Evolutionary conservation across 768 basidiomycete genomes (phyloP).

Genomic region (Termitomyces sp.): DNA sequence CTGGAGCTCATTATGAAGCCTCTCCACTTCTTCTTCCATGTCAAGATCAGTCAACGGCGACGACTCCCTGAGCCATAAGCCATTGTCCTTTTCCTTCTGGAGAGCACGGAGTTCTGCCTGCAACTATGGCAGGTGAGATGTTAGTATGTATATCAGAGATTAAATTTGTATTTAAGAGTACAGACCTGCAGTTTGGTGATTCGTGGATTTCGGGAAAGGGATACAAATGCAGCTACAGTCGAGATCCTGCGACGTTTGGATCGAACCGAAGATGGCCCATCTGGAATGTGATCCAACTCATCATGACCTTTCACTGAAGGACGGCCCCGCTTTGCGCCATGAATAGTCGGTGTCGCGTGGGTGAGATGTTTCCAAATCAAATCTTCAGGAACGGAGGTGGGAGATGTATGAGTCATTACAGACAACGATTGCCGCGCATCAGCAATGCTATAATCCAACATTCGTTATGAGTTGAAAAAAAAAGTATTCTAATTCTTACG

Average conservation of each 20-base stretch:
- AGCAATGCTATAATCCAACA: conserved; percentile 22
- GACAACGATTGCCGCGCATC: conserved; percentile 30
- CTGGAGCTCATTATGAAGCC: conserved; percentile 23
- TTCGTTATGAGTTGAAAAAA: neutral
- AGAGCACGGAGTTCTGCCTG: conserved; percentile 23
- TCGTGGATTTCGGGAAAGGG: conserved; percentile 8
- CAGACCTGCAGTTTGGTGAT: conserved; percentile 42
- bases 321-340: conserved; percentile 22
- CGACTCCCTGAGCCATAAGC: conserved; percentile 17
- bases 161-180: neutral
- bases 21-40: conserved; percentile 23
- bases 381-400: conserved; percentile 29
- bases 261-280: conserved; percentile 6
- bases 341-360: conserved; percentile 15
- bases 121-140: conserved; percentile 17
- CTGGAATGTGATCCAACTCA: neutral
- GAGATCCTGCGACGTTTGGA: conserved; percentile 22
- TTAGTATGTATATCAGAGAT: neutral
- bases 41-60: conserved; percentile 32
- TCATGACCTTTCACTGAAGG: conserved; percentile 4
- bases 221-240: neutral
- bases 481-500: conserved; percentile 12
- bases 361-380: conserved; percentile 37
- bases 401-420: conserved; percentile 18
- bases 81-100: conserved; percentile 18